Base-by-base conservation (phyloP, 805 yeast genomes). In the Cyberlindnera petersonii region DNA sequence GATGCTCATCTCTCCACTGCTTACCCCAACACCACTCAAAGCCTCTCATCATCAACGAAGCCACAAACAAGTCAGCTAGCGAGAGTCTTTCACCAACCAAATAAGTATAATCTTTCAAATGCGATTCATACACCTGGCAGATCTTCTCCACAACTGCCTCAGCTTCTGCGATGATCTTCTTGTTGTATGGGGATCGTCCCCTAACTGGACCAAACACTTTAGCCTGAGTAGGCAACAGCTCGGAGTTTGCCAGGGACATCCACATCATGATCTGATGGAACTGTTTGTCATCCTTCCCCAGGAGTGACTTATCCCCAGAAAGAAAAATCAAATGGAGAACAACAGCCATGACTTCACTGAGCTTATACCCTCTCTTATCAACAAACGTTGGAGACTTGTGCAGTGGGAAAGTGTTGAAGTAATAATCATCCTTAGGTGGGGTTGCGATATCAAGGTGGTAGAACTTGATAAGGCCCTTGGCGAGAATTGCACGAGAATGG, bases 241-340 rank as follows among this genome's bases (percentile, higher is more conserved):
- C 95, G 51, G 74, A 55, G 71, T 82, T 85, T 61, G 78, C 69
- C 51, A 83, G 67, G 2, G 95, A 83, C 60, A 79, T 56, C 94
- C 95, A 87, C 65, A 69, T 77, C 48, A 87, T 60, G 52, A 86
- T 49, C 38, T 56, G 55, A 37, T 61, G 86, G 57, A 75, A 69
- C 54, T 84, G 85, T 50, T 68, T 66, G 47, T 74, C 62, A 60
- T 69, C 71, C 59, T 75, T 72, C 54, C 96, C 96, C 48, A 77
- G 66, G 47, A 82, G 69, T 49, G 55, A 30, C 15, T 65, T 50
- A 31, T 58, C 59, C 24, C 64, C 61, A 13, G 55, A 50, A 23
- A 62, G 50, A 13, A 24, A 29, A 16, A 29, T 11, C 32, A 29
- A 20, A 17, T 29, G 24, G 9, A 29, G 24, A n/a, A 9, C 10